Base-by-base conservation (phyloP, 2,329 filamentous ascomycete species). In the Calonectria montana region DNA sequence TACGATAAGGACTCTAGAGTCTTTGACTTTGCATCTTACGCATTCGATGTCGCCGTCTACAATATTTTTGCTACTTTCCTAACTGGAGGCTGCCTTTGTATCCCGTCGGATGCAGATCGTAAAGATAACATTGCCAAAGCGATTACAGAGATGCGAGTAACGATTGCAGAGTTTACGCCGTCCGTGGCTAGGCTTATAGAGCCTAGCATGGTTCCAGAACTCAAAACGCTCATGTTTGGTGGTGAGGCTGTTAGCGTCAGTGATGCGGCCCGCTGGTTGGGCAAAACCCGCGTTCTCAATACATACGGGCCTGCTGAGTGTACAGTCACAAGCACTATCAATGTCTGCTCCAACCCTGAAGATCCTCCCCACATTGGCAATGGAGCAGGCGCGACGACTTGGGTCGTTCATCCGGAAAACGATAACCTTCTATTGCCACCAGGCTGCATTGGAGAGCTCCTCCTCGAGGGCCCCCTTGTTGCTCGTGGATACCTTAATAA, bases 251-350 rank as follows among this genome's bases (percentile, higher is more conserved):
- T 35, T 13, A n/a, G 8, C 21, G 13, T 21, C 2, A 37, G 45
- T 9, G 43, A 64, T 25, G 29, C 29, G n/a, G 16, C 27, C 10
- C 18, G 43, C 13, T 80, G 79, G 79, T 47, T 23, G 7, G 70
- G 47, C 12, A 18, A 65, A 4, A 29, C 73, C 5, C 45, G 43
- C 0, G 31, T 78, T 3, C 18, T 67, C 25, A 76, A 74, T n/a
- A 39, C 6, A 1, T 80, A 75, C 25, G 78, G 78, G 1, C 76
- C 78, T 4, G 47, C 50, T 9, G 67, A 75, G 13, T 75, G 76
- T 18, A 71, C 45, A 2, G 21, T 43, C 16, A 15, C 57, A 1
- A 50, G 29, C 43, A 55, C 35, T 6, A 27, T 65, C n/a, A 65
- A 61, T 23, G 23, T 43, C 10, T 41, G 35, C 4, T 45, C 50